Evolutionary conservation across 345 rosid genomes (phyloP).

Genomic region (Murraya paniculata): DNA sequence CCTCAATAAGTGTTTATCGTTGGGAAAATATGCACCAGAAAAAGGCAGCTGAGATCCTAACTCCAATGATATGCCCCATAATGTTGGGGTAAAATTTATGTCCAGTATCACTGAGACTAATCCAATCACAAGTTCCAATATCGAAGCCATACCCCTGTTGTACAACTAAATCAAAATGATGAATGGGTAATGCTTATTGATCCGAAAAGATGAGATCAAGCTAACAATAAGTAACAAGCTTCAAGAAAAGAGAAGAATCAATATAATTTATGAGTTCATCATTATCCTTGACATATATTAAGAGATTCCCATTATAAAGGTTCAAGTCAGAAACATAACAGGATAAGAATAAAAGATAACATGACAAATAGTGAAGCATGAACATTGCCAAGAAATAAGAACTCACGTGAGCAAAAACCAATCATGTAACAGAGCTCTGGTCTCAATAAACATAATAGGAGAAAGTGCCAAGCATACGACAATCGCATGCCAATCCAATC

Average conservation of each 20-base stretch:
- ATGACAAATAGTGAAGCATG: background rate
- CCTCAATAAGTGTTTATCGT: constrained; percentile 36
- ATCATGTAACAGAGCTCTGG: constrained; percentile 57
- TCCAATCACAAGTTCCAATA: constrained; percentile 53
- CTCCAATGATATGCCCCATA: constrained; percentile 67
- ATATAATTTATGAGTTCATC: too few species aligned
- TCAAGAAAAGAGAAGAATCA: background rate
- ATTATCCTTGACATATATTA: background rate
- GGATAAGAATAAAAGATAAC: background rate
- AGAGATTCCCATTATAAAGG: background rate
- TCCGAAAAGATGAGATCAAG: constrained; percentile 4
- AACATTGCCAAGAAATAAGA: background rate
- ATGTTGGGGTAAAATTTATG: constrained; percentile 53
- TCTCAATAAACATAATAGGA: constrained; percentile 48
- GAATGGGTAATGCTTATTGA: background rate
- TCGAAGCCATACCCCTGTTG: constrained; percentile 60
- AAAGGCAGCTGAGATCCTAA: constrained; percentile 58
- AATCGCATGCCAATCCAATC: constrained; percentile 48
- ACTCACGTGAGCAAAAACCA: constrained; percentile 81
- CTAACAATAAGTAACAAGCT: background rate
- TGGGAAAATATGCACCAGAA: constrained; percentile 64
- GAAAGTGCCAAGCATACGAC: constrained; percentile 51
- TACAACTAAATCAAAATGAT: constrained; percentile 23
- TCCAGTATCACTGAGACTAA: constrained; percentile 52
- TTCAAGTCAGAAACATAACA: background rate